phyloP scores from a whole-genome alignment of 257 asterid species.

The Cordia subcordata region DNA sequence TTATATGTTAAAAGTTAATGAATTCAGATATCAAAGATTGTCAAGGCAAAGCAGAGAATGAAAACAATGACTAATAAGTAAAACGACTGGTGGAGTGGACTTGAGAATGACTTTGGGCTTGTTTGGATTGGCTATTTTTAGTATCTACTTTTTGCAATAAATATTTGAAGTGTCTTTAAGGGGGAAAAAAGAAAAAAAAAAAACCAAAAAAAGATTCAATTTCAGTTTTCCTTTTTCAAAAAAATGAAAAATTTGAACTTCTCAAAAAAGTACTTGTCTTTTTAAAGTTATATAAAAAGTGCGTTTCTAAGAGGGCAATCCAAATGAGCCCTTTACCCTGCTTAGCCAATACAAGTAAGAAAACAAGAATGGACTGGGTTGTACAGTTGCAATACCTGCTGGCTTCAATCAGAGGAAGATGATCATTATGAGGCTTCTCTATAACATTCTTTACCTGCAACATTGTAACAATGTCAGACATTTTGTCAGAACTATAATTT shows the following conservation, averaged over 20 bases:
- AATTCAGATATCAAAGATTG: background rate
- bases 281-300: background rate
- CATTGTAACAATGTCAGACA: background rate
- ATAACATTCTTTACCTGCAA: slow-evolving; percentile 75
- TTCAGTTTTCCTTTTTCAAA: too few relatives aligned
- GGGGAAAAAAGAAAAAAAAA: too few relatives aligned
- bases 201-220: too few relatives aligned
- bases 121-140: too few relatives aligned
- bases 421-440: slow-evolving; percentile 95
- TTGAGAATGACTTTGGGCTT: too few relatives aligned
- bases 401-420: slow-evolving; percentile 96
- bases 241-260: background rate
- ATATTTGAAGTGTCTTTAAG: too few relatives aligned
- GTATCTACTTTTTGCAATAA: too few relatives aligned
- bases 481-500: too few relatives aligned
- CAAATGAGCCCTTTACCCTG: background rate
- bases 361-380: background rate
- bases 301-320: background rate
- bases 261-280: background rate
- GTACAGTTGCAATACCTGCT: slow-evolving; percentile 58
- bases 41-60: background rate
- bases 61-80: too few relatives aligned
- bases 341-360: too few relatives aligned
- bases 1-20: background rate
- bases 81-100: too few relatives aligned